Base-by-base conservation (phyloP, 805 yeast species). In the Starmerella geochares region DNA sequence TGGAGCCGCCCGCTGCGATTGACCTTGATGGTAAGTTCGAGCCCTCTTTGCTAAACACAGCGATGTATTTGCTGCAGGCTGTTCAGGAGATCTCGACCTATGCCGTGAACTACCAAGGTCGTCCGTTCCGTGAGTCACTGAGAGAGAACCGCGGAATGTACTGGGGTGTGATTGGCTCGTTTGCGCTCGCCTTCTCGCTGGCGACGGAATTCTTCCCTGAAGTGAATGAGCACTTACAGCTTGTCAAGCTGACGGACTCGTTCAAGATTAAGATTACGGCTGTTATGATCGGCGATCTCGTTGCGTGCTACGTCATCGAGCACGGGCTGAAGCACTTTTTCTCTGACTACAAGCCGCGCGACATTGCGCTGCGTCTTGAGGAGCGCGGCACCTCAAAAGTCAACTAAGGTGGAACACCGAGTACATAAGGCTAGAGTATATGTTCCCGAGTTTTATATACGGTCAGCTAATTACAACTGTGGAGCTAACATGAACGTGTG, bases 81-180 rank as follows among this genome's bases (percentile, higher is more conserved):
- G 90, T 95, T 17, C 97, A 92, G 72, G 96, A 92, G 68, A 94
- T 92, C 47, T 86, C 96, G 14, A 92, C 98, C 0, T 92, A 88
- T 72, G 96, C 96, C 19, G 96, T 92, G 51, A 92, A 92, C 70
- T 92, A 92, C 68, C 95, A 86, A 71, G 98, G 98, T 49, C 80
- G 83, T 59, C 98, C 98, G 49, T 92, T 92, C 72, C 82, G 94
- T 66, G 95, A 92, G 70, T 79, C 86, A 50, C 83, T 92, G 60
- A 73, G 72, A 48, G 95, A 83, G 66, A 92, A 92, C 70, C 84
- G 81, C 68, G 97, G 96, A 57, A 92, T 92, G 97, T 90, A 83
- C 70, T 90, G 86, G 60, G 98, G 98, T 21, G 74, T 92, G 50
- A 64, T 90, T 32, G 95, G 95, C 58, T 96, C 90, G 57, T 83